A percentile compares a stretch with the other conserved stretches of the same genome.
Conservation (phyloP, 177 flowering plant species). For the Vitis hybrid region DNA sequence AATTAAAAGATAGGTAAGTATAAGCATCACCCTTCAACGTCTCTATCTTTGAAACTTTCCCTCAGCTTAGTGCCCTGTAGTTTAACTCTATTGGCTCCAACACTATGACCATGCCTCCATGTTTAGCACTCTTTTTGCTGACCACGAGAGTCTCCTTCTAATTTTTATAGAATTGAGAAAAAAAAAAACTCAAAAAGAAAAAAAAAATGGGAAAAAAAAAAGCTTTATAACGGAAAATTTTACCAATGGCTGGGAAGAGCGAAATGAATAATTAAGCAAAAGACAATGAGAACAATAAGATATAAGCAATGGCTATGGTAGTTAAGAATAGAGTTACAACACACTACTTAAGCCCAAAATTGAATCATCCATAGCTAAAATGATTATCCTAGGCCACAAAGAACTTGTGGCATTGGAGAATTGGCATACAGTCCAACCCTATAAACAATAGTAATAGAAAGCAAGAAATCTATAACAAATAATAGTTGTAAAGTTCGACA, state of each 20-base stretch:
- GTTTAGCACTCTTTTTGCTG: no score
- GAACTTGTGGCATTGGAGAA: neutral
- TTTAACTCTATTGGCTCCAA: constrained; percentile 15
- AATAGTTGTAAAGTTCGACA: neutral
- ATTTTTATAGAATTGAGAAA: no score
- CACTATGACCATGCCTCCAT: neutral
- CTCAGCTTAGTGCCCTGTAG: constrained; percentile 1
- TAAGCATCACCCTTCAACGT: constrained; percentile 10
- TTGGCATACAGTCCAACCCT: neutral
- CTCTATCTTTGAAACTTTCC: neutral
- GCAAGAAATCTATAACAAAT: neutral
- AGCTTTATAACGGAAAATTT: no score
- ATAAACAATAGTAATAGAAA: neutral
- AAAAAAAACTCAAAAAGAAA: no score
- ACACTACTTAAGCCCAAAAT: neutral
- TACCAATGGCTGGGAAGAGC: no score
- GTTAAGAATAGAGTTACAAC: no score
- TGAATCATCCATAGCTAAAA: neutral
- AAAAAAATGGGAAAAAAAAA: no score
- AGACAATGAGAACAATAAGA: no score
- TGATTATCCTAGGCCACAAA: neutral
- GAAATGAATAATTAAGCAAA: no score
- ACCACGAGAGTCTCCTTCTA: no score
- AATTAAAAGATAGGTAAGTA: neutral
- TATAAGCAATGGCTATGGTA: no score